These are phyloP conservation scores for Colletotrichum sp. DNA, from an alignment of 2,329 filamentous ascomycete species.

Conservation along the genomic window DNA sequence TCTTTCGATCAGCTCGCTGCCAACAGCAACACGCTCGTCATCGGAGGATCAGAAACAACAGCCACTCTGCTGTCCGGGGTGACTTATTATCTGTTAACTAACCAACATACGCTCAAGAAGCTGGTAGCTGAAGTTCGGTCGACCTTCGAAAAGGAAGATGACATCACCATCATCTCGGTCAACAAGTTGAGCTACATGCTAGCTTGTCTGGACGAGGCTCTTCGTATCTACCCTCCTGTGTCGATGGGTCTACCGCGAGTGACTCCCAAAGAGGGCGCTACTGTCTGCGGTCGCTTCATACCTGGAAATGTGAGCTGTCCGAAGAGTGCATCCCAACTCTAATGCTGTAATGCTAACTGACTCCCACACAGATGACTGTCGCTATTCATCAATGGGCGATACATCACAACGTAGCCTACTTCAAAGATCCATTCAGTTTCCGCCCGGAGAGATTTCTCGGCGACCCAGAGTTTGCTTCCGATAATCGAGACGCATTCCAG, in stretches of 20 bases:
- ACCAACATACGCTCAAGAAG: conserved; percentile 28
- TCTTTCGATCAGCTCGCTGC: conserved; percentile 23
- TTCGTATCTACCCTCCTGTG: conserved; percentile 32
- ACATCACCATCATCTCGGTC: conserved; percentile 39
- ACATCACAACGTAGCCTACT: not conserved
- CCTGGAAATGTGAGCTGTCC: not conserved
- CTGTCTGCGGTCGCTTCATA: not conserved
- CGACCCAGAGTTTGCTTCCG: not conserved
- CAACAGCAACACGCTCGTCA: conserved; percentile 25
- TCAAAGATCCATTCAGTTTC: not conserved
- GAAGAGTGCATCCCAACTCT: accelerated
- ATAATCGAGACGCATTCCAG: conserved; percentile 47
- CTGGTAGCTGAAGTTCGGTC: conserved; percentile 42
- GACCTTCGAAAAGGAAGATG: conserved; percentile 34
- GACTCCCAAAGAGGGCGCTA: not conserved
- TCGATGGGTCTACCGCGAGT: not conserved
- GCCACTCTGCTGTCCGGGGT: conserved; percentile 44
- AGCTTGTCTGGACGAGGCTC: conserved; percentile 43
- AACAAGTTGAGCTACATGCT: conserved; percentile 38
- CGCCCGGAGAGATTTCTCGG: conserved; percentile 1
- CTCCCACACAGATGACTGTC: not conserved
- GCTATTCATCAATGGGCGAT: conserved; percentile 3
- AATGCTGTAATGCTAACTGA: not conserved
- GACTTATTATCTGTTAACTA: conserved; percentile 41
- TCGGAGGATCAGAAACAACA: conserved; percentile 48